Conservation (phyloP, 2,329 filamentous ascomycete species). For the Aureobasidium sp. region DNA sequence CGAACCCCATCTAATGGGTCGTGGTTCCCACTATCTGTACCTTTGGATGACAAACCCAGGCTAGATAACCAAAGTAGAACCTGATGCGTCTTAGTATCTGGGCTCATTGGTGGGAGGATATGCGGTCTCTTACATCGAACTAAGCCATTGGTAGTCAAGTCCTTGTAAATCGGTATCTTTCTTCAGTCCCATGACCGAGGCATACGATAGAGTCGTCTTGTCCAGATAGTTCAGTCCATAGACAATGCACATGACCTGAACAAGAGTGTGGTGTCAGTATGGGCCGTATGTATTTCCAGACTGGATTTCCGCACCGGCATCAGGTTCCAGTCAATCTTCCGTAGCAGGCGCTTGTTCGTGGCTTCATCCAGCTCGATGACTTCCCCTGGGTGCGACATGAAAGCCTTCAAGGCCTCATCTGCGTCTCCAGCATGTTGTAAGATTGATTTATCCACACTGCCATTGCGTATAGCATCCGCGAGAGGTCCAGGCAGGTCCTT, state of each 20-base stretch:
- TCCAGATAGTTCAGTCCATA: slow-evolving; percentile 56
- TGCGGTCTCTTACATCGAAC: background rate
- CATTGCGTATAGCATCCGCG: slow-evolving; percentile 22
- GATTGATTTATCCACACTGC: slow-evolving; percentile 27
- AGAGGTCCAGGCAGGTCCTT: slow-evolving; percentile 20
- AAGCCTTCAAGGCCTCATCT: slow-evolving; percentile 53
- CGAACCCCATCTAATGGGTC: too few relatives aligned
- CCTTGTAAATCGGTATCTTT: slow-evolving; percentile 32
- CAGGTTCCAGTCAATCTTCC: slow-evolving; percentile 54
- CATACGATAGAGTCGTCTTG: slow-evolving; percentile 49
- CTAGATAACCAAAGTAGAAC: slow-evolving; percentile 48
- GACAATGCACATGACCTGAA: slow-evolving; percentile 39
- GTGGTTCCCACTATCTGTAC: too few relatives aligned
- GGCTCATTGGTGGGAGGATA: background rate
- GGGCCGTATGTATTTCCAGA: too few relatives aligned
- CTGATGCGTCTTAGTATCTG: slow-evolving; percentile 18
- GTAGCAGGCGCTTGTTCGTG: slow-evolving; percentile 51
- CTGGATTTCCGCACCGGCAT: slow-evolving; percentile 37
- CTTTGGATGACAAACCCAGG: too few relatives aligned
- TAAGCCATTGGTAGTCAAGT: slow-evolving; percentile 44
- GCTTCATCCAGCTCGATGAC: slow-evolving; percentile 46
- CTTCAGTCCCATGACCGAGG: slow-evolving; percentile 43
- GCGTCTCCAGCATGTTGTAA: slow-evolving; percentile 49
- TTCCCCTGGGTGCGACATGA: slow-evolving; percentile 40
- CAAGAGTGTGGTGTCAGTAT: slow-evolving; percentile 27